phyloP scores from a whole-genome alignment of 2,329 filamentous ascomycete genomes.

The Penicillium sclerotiorum region DNA sequence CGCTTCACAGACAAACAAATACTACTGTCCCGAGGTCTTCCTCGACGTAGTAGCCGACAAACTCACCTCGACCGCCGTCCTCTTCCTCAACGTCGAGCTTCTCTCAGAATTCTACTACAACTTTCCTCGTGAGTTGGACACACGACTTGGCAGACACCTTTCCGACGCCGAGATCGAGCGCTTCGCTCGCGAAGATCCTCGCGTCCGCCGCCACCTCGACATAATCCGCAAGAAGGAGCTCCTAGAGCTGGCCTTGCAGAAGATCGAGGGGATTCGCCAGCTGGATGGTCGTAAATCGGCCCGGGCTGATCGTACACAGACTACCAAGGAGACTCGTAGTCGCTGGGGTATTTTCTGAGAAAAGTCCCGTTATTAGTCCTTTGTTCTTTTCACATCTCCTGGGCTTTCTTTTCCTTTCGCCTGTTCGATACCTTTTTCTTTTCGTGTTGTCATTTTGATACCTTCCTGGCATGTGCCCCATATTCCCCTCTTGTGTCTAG shows the following conservation, averaged over 20 bases:
- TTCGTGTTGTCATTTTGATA: slow-evolving; percentile 10
- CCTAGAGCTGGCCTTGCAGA: slow-evolving; percentile 87
- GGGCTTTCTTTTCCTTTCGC: slow-evolving; percentile 6
- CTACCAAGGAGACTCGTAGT: slow-evolving; percentile 39
- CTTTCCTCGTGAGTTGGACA: slow-evolving; percentile 89
- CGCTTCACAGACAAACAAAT: slow-evolving; percentile 81
- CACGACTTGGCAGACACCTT: slow-evolving; percentile 79
- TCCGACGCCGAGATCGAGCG: slow-evolving; percentile 78
- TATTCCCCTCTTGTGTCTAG: slow-evolving; percentile 6
- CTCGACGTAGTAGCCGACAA: slow-evolving; percentile 97
- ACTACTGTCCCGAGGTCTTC: slow-evolving; percentile 95
- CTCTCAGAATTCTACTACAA: slow-evolving; percentile 97
- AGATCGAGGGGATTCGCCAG: slow-evolving; percentile 89
- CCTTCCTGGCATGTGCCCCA: slow-evolving; percentile 8
- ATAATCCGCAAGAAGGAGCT: slow-evolving; percentile 90
- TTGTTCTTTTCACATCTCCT: slow-evolving; percentile 1
- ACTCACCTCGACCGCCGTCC: slow-evolving; percentile 88
- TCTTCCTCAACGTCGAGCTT: slow-evolving; percentile 96
- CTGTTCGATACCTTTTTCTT: slow-evolving; percentile 8
- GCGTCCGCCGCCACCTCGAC: slow-evolving; percentile 85
- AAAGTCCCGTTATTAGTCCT: slow-evolving; percentile 1
- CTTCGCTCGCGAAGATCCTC: slow-evolving; percentile 91
- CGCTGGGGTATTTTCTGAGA: slow-evolving; percentile 49
- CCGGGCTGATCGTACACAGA: slow-evolving; percentile 42
- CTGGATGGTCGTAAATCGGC: slow-evolving; percentile 75